Evolutionary conservation across 768 basidiomycete species (phyloP).

Genomic region (Hericium coralloides): DNA sequence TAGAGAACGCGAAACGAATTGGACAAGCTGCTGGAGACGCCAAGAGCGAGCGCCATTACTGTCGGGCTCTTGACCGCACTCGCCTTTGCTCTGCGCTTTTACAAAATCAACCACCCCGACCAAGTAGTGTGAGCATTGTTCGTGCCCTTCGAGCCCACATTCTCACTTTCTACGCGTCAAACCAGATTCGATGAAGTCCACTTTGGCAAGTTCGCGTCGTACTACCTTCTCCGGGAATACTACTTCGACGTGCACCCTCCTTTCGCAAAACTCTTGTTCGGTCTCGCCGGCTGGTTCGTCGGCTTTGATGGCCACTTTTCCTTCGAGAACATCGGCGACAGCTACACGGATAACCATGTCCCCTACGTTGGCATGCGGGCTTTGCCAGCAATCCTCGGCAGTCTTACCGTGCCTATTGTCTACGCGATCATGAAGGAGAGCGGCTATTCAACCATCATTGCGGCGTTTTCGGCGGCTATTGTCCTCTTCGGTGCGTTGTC

Average conservation of each 20-base stretch:
- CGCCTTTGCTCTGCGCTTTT: slow-evolving; percentile 82
- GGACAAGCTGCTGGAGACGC: slow-evolving; percentile 56
- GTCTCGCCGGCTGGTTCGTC: slow-evolving; percentile 90
- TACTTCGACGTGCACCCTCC: slow-evolving; percentile 99
- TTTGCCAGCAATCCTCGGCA: slow-evolving; percentile 85
- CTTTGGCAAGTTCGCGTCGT: slow-evolving; percentile 95
- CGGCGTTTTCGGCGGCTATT: slow-evolving; percentile 81
- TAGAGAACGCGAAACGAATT: slow-evolving; percentile 50
- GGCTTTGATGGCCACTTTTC: slow-evolving; percentile 92
- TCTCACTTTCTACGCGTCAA: neutral
- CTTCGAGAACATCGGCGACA: slow-evolving; percentile 95
- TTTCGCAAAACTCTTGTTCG: slow-evolving; percentile 91
- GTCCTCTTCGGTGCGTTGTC: slow-evolving; percentile 74
- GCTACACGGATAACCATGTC: slow-evolving; percentile 77
- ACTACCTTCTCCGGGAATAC: slow-evolving; percentile 89
- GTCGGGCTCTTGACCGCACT: slow-evolving; percentile 58
- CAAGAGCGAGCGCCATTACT: slow-evolving; percentile 51
- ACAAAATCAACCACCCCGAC: slow-evolving; percentile 91
- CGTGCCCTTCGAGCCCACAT: neutral
- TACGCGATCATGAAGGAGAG: slow-evolving; percentile 98
- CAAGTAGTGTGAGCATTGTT: slow-evolving; percentile 73
- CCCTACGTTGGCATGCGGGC: slow-evolving; percentile 93
- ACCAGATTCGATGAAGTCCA: slow-evolving; percentile 94
- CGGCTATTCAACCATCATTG: slow-evolving; percentile 87
- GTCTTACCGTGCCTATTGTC: slow-evolving; percentile 83